Percentiles rank a stretch among this genome's conserved stretches.
These are phyloP conservation scores for Vicia villosa DNA, from an alignment of 306 rosid genomes.

Conservation along the genomic window DNA sequence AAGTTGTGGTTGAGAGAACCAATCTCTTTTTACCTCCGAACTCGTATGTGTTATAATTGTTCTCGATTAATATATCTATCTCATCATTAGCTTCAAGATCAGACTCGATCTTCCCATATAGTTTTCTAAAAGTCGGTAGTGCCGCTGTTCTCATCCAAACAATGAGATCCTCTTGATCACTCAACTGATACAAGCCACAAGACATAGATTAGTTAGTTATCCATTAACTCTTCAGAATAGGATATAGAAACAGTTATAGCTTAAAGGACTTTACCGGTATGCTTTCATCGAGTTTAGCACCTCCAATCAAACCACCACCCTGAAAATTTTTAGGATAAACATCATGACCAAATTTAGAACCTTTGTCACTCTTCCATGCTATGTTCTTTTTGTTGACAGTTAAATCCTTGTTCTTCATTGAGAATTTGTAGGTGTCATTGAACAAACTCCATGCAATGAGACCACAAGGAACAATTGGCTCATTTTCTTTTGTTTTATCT, in stretches of 20 bases:
- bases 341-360: conserved; percentile 59
- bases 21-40: conserved; percentile 72
- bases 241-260: no score
- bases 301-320: conserved; percentile 57
- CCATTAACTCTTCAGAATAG: no score
- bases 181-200: conserved; percentile 60
- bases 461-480: conserved; percentile 86
- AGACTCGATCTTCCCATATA: conserved; percentile 76
- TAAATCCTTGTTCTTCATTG: conserved; percentile 49
- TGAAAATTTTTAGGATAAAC: conserved; percentile 83
- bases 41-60: conserved; percentile 79
- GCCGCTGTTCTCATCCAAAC: conserved; percentile 98
- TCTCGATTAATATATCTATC: conserved; percentile 58
- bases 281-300: conserved; percentile 68
- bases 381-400: conserved; percentile 66
- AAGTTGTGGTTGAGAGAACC: conserved; percentile 77
- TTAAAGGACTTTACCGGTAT: conserved; percentile 61
- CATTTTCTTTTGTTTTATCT: conserved; percentile 25
- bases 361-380: conserved; percentile 77
- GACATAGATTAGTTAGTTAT: conserved; percentile 12
- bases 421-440: conserved; percentile 78
- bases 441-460: conserved; percentile 93
- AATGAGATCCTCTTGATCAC: conserved; percentile 82
- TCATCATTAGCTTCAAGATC: conserved; percentile 67
- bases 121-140: conserved; percentile 77